Percentiles rank a stretch among this genome's conserved stretches.
Evolutionary conservation across 345 rosid genomes (phyloP).

Genomic region (Rubroshorea leprosula): DNA sequence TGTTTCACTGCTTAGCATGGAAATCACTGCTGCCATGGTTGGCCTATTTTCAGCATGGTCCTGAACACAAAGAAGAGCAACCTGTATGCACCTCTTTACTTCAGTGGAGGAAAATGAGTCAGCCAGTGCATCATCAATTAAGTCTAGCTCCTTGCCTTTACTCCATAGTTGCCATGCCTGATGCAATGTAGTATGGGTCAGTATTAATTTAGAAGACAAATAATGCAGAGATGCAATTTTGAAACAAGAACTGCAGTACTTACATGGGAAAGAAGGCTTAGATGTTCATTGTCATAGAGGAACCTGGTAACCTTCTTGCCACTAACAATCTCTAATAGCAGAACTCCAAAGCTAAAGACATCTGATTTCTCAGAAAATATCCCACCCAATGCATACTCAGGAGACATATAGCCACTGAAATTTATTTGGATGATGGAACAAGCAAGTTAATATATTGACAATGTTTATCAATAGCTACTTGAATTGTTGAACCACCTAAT

Average conservation of each 20-base stretch:
- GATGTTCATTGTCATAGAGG: slow-evolving; percentile 7
- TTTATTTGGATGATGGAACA: not conserved
- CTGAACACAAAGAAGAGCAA: slow-evolving; percentile 17
- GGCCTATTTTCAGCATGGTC: slow-evolving; percentile 19
- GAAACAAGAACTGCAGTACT: slow-evolving; percentile 12
- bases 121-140: slow-evolving; percentile 29
- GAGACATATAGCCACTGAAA: slow-evolving; percentile 41
- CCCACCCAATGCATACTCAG: slow-evolving; percentile 39
- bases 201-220: not conserved
- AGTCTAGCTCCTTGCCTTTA: slow-evolving; percentile 19
- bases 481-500: no score
- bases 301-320: slow-evolving; percentile 29
- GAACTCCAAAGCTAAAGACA: slow-evolving; percentile 41
- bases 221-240: not conserved
- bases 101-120: slow-evolving; percentile 4
- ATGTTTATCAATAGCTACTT: no score
- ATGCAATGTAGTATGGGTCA: not conserved
- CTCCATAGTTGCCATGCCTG: slow-evolving; percentile 43
- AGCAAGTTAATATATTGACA: no score
- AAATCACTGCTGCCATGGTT: slow-evolving; percentile 6
- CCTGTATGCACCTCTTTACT: slow-evolving; percentile 16
- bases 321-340: slow-evolving; percentile 36
- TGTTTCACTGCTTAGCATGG: slow-evolving; percentile 19
- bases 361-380: slow-evolving; percentile 39
- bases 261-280: slow-evolving; percentile 34